Percentiles rank a stretch among this genome's conserved stretches.
Evolutionary conservation across 345 rosid species (phyloP).

Genomic region (Cardamine chenopodiifolia): DNA sequence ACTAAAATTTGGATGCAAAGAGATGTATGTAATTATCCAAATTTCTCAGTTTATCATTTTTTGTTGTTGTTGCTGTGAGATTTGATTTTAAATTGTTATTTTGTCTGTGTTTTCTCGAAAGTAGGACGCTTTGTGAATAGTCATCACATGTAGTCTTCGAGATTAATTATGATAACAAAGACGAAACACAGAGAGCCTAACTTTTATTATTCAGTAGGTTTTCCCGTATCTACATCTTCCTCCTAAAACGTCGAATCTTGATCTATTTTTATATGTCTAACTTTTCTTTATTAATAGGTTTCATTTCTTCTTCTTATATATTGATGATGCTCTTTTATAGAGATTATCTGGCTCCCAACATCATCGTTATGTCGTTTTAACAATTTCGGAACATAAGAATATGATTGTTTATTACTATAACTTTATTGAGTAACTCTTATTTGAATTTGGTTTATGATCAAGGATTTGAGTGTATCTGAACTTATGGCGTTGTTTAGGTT

Average conservation of each 20-base stretch:
- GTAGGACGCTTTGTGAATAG: too few species aligned
- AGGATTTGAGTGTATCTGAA: neutral
- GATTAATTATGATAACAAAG: neutral
- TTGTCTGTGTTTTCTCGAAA: too few species aligned
- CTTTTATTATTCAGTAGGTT: too few species aligned
- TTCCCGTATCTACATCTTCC: constrained; percentile 5
- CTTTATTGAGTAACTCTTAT: neutral
- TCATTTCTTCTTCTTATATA: neutral
- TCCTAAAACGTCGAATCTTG: constrained; percentile 21
- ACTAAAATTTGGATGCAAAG: too few species aligned
- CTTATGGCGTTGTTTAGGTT: too few species aligned
- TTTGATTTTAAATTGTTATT: too few species aligned
- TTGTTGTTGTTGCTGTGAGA: too few species aligned
- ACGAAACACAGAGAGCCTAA: neutral
- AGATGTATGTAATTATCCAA: too few species aligned
- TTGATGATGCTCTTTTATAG: neutral
- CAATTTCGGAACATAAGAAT: neutral
- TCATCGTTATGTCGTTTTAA: constrained; percentile 2
- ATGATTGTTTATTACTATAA: neutral
- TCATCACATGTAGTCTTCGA: too few species aligned
- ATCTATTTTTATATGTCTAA: neutral
- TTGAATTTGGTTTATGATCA: neutral
- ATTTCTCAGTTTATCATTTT: too few species aligned
- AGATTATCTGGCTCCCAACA: neutral
- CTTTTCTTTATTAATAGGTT: neutral